Base-by-base conservation (phyloP, 441 rosid species). In the Manihot esculenta region DNA sequence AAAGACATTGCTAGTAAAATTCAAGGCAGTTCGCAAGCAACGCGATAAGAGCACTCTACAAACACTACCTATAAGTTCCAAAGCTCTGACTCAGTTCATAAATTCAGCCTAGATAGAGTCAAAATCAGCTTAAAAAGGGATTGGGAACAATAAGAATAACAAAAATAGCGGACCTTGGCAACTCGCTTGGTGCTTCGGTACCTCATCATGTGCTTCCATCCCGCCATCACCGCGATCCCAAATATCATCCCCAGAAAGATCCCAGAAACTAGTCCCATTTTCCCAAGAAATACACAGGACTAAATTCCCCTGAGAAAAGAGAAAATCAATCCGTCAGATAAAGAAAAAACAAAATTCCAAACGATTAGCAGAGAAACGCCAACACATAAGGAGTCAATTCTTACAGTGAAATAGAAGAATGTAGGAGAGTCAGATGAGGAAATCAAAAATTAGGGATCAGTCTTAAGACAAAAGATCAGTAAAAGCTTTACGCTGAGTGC, bases 261-360 rank as follows among this genome's bases (percentile, higher is more conserved):
- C 76, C 99, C 99, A 13, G 94, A 85, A 68, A 91, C 82, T 82
- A 92, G 77, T 65, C 97, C 99, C 99, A 94, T 94, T 77, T 74
- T 78, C 75, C 82, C 78, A 58, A 3, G 72, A n/a, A 76, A 72
- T 49, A 59, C 51, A 59, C 55, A 62, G 60, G 66, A 69, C 67
- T 53, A 21, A 50, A 49, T 62, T 63, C 44, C 26, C 30, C 69
- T 78, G 55, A 35, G 8, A 24, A 38, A 47, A 53, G 54, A 54
- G 2, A 20, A 68, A 63, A 23, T 10, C 35, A 48, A 33, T 62
- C 11, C 38, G 49, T 8, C 30, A 64, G 15, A 18, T 5, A 33
- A 1, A 27, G 3, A 27, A 53, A 35, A 44, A 64, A 27, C 23
- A 67, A 54, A 47, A 35, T 17, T 14, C 21, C 2, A 14, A 42